Evolutionary conservation across 2,329 filamentous ascomycete genomes (phyloP).

Genomic region (Cryphonectria nitschkei): DNA sequence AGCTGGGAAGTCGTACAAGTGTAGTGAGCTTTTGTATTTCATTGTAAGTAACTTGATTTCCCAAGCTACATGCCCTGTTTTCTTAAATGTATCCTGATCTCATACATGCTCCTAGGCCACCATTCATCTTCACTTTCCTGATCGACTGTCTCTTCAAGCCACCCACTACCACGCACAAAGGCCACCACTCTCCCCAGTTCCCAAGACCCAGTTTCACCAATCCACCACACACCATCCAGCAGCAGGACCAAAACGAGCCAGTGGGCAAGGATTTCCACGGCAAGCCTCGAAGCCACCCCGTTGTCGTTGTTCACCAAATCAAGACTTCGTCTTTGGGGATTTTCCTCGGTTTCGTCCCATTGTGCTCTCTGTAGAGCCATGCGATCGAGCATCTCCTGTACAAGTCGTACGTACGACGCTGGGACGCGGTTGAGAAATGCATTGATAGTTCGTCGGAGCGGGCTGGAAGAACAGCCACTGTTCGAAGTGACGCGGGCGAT

Average conservation of each 20-base stretch:
- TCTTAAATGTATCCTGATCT: conserved; percentile 27
- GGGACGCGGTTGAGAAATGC: conserved; percentile 47
- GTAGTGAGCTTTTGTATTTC: too few relatives aligned
- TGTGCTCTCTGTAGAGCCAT: conserved; percentile 24
- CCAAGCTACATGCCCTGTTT: neutral
- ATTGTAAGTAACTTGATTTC: too few relatives aligned
- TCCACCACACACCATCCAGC: conserved; percentile 47
- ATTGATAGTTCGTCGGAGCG: conserved; percentile 43
- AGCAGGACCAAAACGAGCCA: conserved; percentile 44
- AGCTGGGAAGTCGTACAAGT: too few relatives aligned
- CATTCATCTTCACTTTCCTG: conserved; percentile 30
- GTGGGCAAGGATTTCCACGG: conserved; percentile 44
- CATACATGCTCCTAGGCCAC: conserved; percentile 44
- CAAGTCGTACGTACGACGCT: conserved; percentile 38
- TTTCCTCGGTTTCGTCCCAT: neutral
- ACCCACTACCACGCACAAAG: conserved; percentile 23
- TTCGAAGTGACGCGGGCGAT: conserved; percentile 41
- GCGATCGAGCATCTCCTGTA: conserved; percentile 39
- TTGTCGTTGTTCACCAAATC: neutral
- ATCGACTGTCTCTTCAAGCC: conserved; percentile 22
- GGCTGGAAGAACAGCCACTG: conserved; percentile 33
- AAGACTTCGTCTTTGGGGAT: neutral
- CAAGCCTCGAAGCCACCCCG: conserved; percentile 31
- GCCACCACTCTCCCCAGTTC: conserved; percentile 38
- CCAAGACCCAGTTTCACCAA: conserved; percentile 41